Base-by-base conservation (phyloP, 345 rosid genomes). In the Populus ilicifolia region DNA sequence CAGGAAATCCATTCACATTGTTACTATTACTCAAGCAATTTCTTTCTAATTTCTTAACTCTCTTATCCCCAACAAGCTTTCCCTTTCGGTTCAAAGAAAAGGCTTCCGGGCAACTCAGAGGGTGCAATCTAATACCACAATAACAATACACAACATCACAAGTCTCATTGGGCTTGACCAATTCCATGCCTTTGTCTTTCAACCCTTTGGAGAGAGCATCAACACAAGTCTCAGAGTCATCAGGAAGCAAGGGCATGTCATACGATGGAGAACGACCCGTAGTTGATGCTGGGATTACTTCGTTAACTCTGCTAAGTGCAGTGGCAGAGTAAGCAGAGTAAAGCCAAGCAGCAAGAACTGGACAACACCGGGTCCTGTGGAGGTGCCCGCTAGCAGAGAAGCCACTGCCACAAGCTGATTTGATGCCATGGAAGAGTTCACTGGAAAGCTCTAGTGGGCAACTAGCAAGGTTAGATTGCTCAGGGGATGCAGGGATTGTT, bases 401-500 rank as follows among this genome's bases (percentile, higher is more conserved):
- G 13, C 68, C 73, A 41, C 77, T 75, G 43, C 77, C 77, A 77
- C 98, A 94, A 0, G 95, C 95, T 54, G 87, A 76, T 56, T 85
- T 84, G n/a, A 94, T 77, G 48, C 89, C 78, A 78, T 75, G 88
- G 85, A 94, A 91, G 69, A 93, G 93, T 35, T 84, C 88, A 27
- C 88, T 89, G 0, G 98, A 93, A 64, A 95, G 87, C 75, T 89
- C 86, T 14, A 93, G 85, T 0, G 91, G 97, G 66, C 96, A 93
- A 39, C 88, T 89, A n/a, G 85, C 87, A 23, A 85, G 72, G 74
- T 85, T 86, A 61, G 98, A 90, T 74, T 95, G 94, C 69, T 93
- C 98, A 0, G 98, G 98, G 87, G 92, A 95, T 23, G 99, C 98
- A 39, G 97, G 98, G 76, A 95, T 95, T 59, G 93, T 93, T 18